Percentiles rank a stretch among this genome's conserved stretches.
Conservation (phyloP, 176 grass and related monocot genomes). For the Sorghum bicolor region Sorghum_bicolor_NCBIv3 NC_012876.2:62417501-62418000, state of each 20-base stretch:
- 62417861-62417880: not conserved
- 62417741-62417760: no score
- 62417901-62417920: not conserved
- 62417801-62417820: constrained; percentile 12
- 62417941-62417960: not conserved
- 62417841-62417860: not conserved
- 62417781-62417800: not conserved
- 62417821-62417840: not conserved
- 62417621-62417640: no score
- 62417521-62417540: not conserved
- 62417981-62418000: not conserved
- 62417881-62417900: not conserved
- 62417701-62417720: no score
- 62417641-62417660: not conserved
- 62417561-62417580: constrained; percentile 40
- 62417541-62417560: constrained; percentile 31
- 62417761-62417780: no score
- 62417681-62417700: not conserved
- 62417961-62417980: not conserved
- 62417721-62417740: not conserved
- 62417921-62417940: not conserved
- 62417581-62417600: constrained; percentile 6
- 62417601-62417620: not conserved
- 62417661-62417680: not conserved
- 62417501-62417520: not conserved